Evolutionary conservation across 495 filamentous ascomycete species (phyloP).

Genomic region (Beverwykella pulmonaria): DNA sequence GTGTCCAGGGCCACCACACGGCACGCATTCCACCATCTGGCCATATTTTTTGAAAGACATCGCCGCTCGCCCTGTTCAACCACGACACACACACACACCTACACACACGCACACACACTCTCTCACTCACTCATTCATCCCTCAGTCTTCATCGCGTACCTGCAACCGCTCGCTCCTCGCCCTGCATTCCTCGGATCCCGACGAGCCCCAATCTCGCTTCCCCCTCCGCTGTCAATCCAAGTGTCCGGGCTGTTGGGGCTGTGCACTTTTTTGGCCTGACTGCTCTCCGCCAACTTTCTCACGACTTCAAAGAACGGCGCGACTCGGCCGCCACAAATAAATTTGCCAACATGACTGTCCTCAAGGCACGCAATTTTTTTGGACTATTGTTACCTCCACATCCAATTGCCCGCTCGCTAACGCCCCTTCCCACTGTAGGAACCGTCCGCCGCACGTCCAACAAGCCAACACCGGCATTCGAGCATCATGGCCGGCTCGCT

Average conservation of each 20-base stretch:
- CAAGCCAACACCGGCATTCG: constrained; percentile 49
- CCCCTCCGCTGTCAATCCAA: constrained; percentile 19
- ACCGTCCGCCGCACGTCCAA: constrained; percentile 38
- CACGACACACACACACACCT: neutral
- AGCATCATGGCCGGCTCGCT: constrained; percentile 42
- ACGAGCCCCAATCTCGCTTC: constrained; percentile 7
- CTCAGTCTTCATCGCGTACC: neutral
- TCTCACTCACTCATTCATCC: neutral
- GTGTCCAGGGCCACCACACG: constrained; percentile 5
- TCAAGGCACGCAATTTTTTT: constrained; percentile 34
- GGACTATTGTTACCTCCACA: neutral
- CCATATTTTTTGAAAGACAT: constrained; percentile 29
- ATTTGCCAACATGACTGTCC: constrained; percentile 33
- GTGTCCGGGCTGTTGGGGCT: constrained; percentile 32
- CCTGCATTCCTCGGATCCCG: constrained; percentile 22
- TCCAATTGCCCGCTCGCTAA: constrained; percentile 22
- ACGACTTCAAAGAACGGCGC: constrained; percentile 23
- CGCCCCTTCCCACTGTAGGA: constrained; percentile 21
- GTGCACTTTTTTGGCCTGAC: constrained; percentile 28
- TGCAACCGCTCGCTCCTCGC: neutral
- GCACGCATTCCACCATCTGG: constrained; percentile 28
- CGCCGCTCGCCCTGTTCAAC: constrained; percentile 7
- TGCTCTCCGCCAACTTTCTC: neutral
- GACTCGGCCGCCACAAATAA: neutral
- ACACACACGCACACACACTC: neutral